Evolutionary conservation across 768 basidiomycete genomes (phyloP), one percentile per base, ranked within the genome.

Genomic region (Lactarius hatsudake): DNA sequence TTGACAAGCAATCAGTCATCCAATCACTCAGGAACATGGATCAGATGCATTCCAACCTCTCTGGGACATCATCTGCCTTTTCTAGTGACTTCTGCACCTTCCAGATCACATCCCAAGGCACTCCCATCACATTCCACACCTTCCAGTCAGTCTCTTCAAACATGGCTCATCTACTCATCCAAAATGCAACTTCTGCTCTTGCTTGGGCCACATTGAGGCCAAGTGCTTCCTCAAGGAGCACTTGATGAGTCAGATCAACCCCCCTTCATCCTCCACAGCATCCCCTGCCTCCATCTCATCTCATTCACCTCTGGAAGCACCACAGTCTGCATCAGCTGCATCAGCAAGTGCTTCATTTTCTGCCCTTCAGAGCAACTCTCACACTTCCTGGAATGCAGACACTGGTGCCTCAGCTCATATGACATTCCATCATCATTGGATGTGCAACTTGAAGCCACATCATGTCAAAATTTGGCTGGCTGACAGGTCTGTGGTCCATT

Each of bases 1-100:
- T 59, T 45, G 59, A 59, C 40, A 59, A 59, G 59, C 26, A 28
- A 9, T 59, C 59, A 18, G 59, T 59, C 12, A n/a, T 45, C 43
- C 43, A 45, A n/a, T 20, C 43, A 0, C 43, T 45, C 43, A 45
- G 43, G 20, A 45, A 45, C 43, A 45, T 45, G 43, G 43, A 45
- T 9, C 43, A 45, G 20, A 45, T 20, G 1, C 8, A 8, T 7
- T 45, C 43, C 0, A 45, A 45, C 20, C 20, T 45, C 20, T 45
- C 43, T n/a, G 43, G 43, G 7, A 45, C 43, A 1, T 45, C 43
- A 45, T n/a, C 43, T 7, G 36, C 36, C 1, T 36, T 36, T 12
- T 10, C 36, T n/a, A 36, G 36, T 20, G 1, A 8, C 43, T 8
- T n/a, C 43, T 20, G 20, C 7, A n/a, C 7, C 20, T 6, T n/a